Evolutionary conservation across 805 yeast species (phyloP), one percentile per base, ranked within the genome.

Genomic region (Ogataea ramenticola): DNA sequence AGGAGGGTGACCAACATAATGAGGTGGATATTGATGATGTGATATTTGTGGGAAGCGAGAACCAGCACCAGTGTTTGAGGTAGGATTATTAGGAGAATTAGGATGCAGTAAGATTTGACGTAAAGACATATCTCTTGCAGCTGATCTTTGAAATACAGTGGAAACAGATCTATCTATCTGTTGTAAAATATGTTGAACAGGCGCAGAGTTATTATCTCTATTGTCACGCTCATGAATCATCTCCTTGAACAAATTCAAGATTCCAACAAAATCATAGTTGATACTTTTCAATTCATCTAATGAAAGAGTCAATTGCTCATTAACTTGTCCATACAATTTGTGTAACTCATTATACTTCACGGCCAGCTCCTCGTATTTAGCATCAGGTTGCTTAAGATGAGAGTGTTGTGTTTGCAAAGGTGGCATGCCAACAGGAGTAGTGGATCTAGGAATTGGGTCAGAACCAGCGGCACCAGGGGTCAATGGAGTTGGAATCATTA

Each of bases 211-310:
- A 6, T 3, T 8, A 8, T 36, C 30, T 36, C 14, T 24, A 15
- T 14, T 14, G n/a, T 36, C 39, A 16, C 26, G 22, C 3, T 40
- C 33, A 19, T 26, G 27, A 2, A 54, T 42, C 2, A 47, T 43
- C 20, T 61, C 66, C 39, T 56, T 62, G 19, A 63, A 31, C 15
- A 61, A 48, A 44, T 79, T 85, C 11, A 80, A 51, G 9, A 80
- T 46, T 33, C 68, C 68, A 3, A 79, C 71, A 60, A 77, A 65
- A 50, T 80, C 87, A 43, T 68, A 53, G 51, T 77, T 78, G 16
- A 74, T 67, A 43, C 67, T 66, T 32, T 71, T 69, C 45, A 76
- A 53, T 40, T 77, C 79, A 5, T 71, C 75, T 29, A 63, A 56
- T 7, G 79, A 66, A 11, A 66, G 51, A 26, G 78, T 83, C 52